A percentile compares a stretch with the other conserved stretches of the same genome.
phyloP scores from a whole-genome alignment of 345 rosid genomes.

The Cardamine chenopodiifolia region DNA sequence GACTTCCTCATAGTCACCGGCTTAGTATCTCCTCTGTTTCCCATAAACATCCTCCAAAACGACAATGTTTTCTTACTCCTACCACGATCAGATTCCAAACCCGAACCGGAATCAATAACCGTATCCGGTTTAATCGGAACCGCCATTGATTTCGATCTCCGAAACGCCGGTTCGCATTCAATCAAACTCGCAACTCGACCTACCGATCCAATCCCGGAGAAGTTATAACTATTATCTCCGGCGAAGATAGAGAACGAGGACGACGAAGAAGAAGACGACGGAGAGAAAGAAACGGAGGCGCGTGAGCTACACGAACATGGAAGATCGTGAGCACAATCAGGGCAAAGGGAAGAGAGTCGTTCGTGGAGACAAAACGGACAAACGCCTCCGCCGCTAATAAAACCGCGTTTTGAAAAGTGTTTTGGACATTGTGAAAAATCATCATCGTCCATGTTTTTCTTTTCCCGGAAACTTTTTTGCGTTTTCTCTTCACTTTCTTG shows the following conservation, averaged over 20 bases:
- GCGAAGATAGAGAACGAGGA: conserved; percentile 49
- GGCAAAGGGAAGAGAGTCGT: conserved; percentile 76
- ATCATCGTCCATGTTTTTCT: conserved; percentile 63
- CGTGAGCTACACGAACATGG: conserved; percentile 70
- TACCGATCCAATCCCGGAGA: conserved; percentile 46
- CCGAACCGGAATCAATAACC: conserved; percentile 23
- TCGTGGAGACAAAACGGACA: conserved; percentile 86
- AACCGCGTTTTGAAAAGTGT: conserved; percentile 65
- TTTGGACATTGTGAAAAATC: conserved; percentile 66
- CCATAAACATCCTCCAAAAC: conserved; percentile 61
- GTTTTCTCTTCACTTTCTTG: conserved; percentile 10
- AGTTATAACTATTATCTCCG: conserved; percentile 32
- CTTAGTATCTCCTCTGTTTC: conserved; percentile 46
- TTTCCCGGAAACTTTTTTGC: neutral
- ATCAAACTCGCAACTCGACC: conserved; percentile 63
- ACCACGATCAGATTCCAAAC: neutral
- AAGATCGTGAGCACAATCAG: conserved; percentile 70
- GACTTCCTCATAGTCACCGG: conserved; percentile 74
- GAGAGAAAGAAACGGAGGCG: conserved; percentile 47
- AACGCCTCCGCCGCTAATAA: conserved; percentile 60
- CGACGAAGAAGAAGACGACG: conserved; percentile 55
- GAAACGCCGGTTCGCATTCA: conserved; percentile 71
- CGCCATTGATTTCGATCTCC: conserved; percentile 81
- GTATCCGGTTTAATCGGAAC: conserved; percentile 56
- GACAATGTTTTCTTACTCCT: conserved; percentile 42